Evolutionary conservation across 192 early-diverging fungal species (phyloP), one percentile per base, ranked within the genome.

Genomic region (Coemansia sp.): DNA sequence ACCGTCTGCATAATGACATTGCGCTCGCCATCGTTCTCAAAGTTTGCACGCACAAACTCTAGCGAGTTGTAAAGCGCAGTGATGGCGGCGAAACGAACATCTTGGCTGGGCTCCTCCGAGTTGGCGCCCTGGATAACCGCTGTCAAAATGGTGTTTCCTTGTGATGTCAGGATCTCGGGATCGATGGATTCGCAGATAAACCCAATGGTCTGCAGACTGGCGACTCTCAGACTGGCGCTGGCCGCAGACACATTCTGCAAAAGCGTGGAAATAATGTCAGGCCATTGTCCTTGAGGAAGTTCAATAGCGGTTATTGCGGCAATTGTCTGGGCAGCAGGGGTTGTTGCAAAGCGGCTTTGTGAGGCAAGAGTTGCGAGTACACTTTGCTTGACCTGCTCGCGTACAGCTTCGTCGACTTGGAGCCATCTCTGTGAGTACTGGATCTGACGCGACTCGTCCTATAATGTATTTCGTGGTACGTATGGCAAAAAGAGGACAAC

Each of bases 1-100:
- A 99, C 93, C 11, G 96, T 91, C 72, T 95, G 93, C 98, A 99
- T 99, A 55, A 99, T 95, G 61, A 93, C 94, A 79, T 99, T 98
- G 63, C 98, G 89, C 79, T 99, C 97, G 62, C 87, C 89, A 84
- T 95, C 95, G 53, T 90, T 83, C 57, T 94, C 91, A 86, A 99
- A 98, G 84, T 98, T 97, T 38, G 86, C 88, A 69, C 92, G 84
- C 46, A 97, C 90, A 84, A 99, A 99, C 85, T 93, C 94, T 55
- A 99, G 86, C 49, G 96, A 94, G 81, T 98, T 98, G 84, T 88
- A 90, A 54, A 99, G 85, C 6, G 98, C 96, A 50, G 86, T 87
- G 65, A 98, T 83, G 42, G 97, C 96, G 11, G 94, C 92, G 39
- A 90, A 81, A 50, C 95, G 89, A 37, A 99, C 94, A 43, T 94